These are phyloP conservation scores for Ascochyta clinopodiicola DNA, from an alignment of 2,329 filamentous ascomycete species.

Conservation along the genomic window DNA sequence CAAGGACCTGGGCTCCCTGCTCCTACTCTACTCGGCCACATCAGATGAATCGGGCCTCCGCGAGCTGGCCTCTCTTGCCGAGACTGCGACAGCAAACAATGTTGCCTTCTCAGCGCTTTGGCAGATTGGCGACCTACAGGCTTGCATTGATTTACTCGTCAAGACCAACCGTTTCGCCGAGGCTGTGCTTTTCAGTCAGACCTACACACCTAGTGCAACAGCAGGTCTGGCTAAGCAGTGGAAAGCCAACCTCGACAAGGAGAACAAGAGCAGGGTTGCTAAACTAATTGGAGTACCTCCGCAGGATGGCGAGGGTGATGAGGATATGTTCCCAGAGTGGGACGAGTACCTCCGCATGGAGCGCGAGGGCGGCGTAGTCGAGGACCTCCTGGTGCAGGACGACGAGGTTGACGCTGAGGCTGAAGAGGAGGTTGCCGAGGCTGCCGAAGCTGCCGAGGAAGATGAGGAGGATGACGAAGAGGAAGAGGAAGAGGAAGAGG, in stretches of 20 bases:
- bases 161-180: slow-evolving; percentile 83
- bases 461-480: slow-evolving; percentile 36
- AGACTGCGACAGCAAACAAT: slow-evolving; percentile 82
- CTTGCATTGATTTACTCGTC: slow-evolving; percentile 78
- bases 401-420: slow-evolving; percentile 42
- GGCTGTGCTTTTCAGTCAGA: slow-evolving; percentile 90
- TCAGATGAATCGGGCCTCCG: slow-evolving; percentile 77
- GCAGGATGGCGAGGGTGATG: slow-evolving; percentile 65
- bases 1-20: slow-evolving; percentile 85
- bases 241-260: slow-evolving; percentile 84
- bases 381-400: slow-evolving; percentile 42
- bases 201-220: slow-evolving; percentile 85
- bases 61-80: slow-evolving; percentile 75
- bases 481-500: slow-evolving; percentile 31
- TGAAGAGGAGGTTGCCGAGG: slow-evolving; percentile 43
- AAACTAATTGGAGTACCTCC: slow-evolving; percentile 83
- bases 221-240: slow-evolving; percentile 73
- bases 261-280: slow-evolving; percentile 83
- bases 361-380: slow-evolving; percentile 66
- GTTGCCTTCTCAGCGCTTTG: slow-evolving; percentile 90
- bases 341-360: slow-evolving; percentile 87
- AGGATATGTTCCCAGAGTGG: slow-evolving; percentile 95
- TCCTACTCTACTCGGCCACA: slow-evolving; percentile 88
- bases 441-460: slow-evolving; percentile 38
- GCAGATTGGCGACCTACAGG: slow-evolving; percentile 82